Percentiles rank a stretch among this genome's conserved stretches.
Conservation (phyloP, 1,284 basidiomycete genomes). For the Melampsora americana region DNA sequence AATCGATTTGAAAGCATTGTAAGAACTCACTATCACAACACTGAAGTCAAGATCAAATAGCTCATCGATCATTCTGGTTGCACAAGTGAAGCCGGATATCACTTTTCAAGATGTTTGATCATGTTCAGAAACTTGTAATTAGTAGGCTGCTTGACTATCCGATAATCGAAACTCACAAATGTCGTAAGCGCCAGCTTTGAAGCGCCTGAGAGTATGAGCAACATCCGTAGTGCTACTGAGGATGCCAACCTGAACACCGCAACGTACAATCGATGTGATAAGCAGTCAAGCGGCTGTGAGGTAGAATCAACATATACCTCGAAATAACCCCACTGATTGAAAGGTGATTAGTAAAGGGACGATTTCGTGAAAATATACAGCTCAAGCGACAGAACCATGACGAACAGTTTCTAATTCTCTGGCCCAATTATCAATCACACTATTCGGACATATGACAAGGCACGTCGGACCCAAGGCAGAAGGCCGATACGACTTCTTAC, state of each 20-base stretch:
- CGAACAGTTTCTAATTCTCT: constrained; percentile 31
- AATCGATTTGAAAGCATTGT: background rate
- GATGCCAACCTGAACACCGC: background rate
- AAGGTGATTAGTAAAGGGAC: background rate
- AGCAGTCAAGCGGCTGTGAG: background rate
- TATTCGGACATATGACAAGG: constrained; percentile 40
- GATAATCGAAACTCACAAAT: constrained; percentile 20
- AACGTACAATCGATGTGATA: background rate
- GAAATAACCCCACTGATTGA: constrained; percentile 39
- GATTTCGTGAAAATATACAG: background rate
- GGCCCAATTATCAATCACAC: constrained; percentile 41
- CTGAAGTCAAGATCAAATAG: constrained; percentile 37
- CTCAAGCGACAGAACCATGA: background rate
- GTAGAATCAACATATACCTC: constrained; percentile 18
- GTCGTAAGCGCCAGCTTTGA: constrained; percentile 38
- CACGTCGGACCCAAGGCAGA: constrained; percentile 31
- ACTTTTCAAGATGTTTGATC: constrained; percentile 4
- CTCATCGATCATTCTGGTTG: constrained; percentile 30
- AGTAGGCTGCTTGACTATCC: background rate
- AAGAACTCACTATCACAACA: constrained; percentile 26
- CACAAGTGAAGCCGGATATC: constrained; percentile 28
- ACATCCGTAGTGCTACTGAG: background rate
- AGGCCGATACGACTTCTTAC: constrained; percentile 17
- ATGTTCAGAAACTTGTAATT: background rate
- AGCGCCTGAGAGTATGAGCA: constrained; percentile 27